Evolutionary conservation across 129 eudicot genomes (phyloP).

Genomic region (Kitagawia praeruptora): DNA sequence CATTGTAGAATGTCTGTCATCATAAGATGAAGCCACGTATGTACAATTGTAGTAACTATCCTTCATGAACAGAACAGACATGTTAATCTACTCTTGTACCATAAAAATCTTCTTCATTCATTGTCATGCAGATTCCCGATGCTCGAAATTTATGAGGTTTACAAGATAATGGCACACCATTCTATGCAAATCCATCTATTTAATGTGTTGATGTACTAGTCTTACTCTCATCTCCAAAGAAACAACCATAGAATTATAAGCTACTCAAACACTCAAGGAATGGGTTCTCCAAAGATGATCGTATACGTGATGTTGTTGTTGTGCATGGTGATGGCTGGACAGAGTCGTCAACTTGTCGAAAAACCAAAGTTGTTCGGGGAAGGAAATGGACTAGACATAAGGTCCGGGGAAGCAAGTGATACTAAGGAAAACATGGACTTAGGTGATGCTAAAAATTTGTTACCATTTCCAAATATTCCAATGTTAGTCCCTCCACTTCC

Average conservation of each 20-base stretch:
- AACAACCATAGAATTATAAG: not conserved
- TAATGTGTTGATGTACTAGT: not conserved
- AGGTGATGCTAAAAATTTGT: not conserved
- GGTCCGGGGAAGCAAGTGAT: not conserved
- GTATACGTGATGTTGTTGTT: not conserved
- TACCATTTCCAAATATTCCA: constrained; percentile 8
- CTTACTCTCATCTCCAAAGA: not conserved
- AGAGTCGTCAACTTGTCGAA: constrained; percentile 2
- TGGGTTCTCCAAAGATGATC: not conserved
- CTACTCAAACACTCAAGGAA: not conserved
- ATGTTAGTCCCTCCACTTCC: constrained; percentile 11
- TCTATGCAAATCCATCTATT: not conserved
- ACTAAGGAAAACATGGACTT: not conserved
- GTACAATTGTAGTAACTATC: not conserved
- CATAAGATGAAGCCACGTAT: not conserved
- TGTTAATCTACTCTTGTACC: constrained; percentile 33
- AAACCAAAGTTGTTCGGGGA: not conserved
- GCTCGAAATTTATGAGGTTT: not conserved
- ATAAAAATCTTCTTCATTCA: not conserved
- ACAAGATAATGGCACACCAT: constrained; percentile 3
- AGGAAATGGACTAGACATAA: not conserved
- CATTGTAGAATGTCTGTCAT: not conserved
- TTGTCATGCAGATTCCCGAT: not conserved
- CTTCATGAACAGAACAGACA: not conserved
- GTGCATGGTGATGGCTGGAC: not conserved